Base-by-base conservation (phyloP, 345 rosid species). In the Eutrema heterophyllum region DNA sequence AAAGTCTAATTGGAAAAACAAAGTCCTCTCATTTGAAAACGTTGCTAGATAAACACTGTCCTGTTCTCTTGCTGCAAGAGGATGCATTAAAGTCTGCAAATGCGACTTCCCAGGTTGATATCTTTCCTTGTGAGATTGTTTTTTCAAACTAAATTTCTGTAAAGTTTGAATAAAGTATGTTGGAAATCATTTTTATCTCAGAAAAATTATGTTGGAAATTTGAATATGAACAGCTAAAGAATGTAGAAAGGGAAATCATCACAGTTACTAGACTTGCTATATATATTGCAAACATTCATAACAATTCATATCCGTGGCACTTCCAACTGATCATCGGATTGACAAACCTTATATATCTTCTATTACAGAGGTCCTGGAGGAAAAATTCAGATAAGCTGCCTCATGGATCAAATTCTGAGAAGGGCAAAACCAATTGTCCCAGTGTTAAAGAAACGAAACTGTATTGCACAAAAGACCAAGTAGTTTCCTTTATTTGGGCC, bases 401-500 rank as follows among this genome's bases (percentile, higher is more conserved):
- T 39, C 53, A 73, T 45, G 70, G 40, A 41, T 73, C 64, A 54
- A 30, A 53, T 48, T 27, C 50, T 56, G 62, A 71, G 59, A 50
- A 36, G 44, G 54, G 53, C 57, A 72, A 68, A 26, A 59, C 48
- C 7, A 75, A 26, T 32, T 33, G 77, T 76, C 67, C 66, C 11
- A 69, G 62, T 65, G 61, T 46, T 27, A 70, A 70, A 74, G 77
- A 67, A 75, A 44, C 71, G 21, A 85, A 70, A 79, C 68, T 82
- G 7, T 83, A 79, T 68, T 88, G 97, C 86, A 81, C 81, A 9
- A 83, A 81, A 56, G 76, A 76, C 72, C 89, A 88, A 83, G 91
- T 91, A 35, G 85, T 84, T 30, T 87, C 93, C 64, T 93, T 89
- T 76, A 52, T 91, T 79, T 91, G 96, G 97, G 94, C 92, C 76